Percentiles rank a stretch among this genome's conserved stretches.
phyloP scores from a whole-genome alignment of 768 basidiomycete species.

The Xerocomellus amylosporus region DNA sequence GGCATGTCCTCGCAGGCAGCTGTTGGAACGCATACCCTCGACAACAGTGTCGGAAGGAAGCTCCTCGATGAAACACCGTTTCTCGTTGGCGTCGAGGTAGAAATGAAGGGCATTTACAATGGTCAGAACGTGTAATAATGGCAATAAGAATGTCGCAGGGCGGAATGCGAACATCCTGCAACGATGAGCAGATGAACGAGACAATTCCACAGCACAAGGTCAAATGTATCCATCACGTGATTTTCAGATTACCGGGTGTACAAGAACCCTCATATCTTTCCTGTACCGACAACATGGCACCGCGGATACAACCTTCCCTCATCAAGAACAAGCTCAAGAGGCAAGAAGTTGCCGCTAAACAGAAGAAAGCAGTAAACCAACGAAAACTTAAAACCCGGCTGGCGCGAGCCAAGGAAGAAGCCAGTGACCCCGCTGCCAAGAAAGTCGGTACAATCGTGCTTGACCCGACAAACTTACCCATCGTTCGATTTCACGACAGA shows the following conservation, averaged over 20 bases:
- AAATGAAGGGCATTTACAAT: conserved; percentile 83
- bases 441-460: conserved; percentile 50
- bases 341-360: conserved; percentile 69
- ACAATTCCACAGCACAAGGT: neutral
- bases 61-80: conserved; percentile 95
- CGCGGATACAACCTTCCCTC: conserved; percentile 59
- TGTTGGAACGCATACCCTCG: conserved; percentile 57
- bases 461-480: neutral
- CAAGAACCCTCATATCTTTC: neutral
- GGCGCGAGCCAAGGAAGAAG: conserved; percentile 73
- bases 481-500: conserved; percentile 46
- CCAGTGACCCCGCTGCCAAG: conserved; percentile 71
- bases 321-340: conserved; percentile 91
- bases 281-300: conserved; percentile 42
- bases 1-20: neutral
- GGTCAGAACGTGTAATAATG: conserved; percentile 42
- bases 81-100: conserved; percentile 92
- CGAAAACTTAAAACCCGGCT: conserved; percentile 79
- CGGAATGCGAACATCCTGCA: conserved; percentile 27
- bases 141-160: conserved; percentile 28
- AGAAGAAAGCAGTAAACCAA: conserved; percentile 74
- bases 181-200: neutral
- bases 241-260: neutral
- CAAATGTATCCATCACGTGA: conserved; percentile 20
- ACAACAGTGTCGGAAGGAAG: conserved; percentile 93